Evolutionary conservation across 164 flowering plant genomes (phyloP).

Genomic region (Saururus chinensis): DNA sequence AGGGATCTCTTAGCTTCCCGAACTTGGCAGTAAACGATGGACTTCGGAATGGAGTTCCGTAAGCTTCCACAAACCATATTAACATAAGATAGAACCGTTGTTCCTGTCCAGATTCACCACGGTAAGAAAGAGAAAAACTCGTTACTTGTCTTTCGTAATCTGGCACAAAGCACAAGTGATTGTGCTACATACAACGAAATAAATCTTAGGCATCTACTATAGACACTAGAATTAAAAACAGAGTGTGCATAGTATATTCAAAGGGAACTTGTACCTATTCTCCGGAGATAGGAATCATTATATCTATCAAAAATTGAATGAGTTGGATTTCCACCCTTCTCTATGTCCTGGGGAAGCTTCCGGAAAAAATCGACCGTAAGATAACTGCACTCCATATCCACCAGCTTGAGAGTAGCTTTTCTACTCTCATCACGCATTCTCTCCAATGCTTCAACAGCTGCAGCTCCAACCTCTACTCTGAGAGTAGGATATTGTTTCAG

Average conservation of each 20-base stretch:
- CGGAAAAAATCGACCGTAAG: conserved; percentile 94
- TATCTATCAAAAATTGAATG: conserved; percentile 91
- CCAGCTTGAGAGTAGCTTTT: conserved; percentile 73
- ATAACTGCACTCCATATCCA: conserved; percentile 86
- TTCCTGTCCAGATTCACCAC: conserved; percentile 32
- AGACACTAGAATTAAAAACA: neutral
- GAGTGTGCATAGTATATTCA: neutral
- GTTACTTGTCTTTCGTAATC: too few relatives aligned
- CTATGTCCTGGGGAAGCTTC: conserved; percentile 93
- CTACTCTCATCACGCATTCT: conserved; percentile 82
- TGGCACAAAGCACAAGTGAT: neutral
- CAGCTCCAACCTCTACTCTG: conserved; percentile 57
- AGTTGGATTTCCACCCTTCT: conserved; percentile 93
- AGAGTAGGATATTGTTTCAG: conserved; percentile 60
- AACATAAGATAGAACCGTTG: conserved; percentile 76
- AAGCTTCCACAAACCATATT: conserved; percentile 70
- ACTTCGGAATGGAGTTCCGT: conserved; percentile 83
- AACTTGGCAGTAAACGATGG: conserved; percentile 71
- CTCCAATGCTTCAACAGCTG: conserved; percentile 72
- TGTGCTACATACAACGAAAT: neutral
- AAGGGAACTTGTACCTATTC: conserved; percentile 46
- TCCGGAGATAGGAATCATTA: conserved; percentile 73
- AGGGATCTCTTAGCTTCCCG: conserved; percentile 84
- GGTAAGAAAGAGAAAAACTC: neutral
- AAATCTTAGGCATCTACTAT: neutral